These are phyloP conservation scores for Knoxdaviesia capensis DNA, from an alignment of 2,329 filamentous ascomycete species.

Conservation along the genomic window DNA sequence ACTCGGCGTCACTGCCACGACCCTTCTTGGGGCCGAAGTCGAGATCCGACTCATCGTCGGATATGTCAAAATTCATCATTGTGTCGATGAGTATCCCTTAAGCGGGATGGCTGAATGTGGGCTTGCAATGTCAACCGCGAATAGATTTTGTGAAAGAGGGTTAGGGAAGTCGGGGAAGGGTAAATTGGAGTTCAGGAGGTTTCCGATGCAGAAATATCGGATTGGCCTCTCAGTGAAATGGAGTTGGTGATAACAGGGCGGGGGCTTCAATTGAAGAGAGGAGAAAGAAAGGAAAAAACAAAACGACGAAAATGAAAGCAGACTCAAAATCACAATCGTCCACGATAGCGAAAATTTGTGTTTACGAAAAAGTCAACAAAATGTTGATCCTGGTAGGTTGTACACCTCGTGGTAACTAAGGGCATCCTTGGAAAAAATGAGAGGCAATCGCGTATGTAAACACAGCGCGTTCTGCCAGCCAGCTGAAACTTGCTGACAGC, in stretches of 20 bases:
- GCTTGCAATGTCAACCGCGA: background rate
- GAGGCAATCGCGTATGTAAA: too few relatives aligned
- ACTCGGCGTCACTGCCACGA: constrained; percentile 14
- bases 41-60: constrained; percentile 30
- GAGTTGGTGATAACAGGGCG: background rate
- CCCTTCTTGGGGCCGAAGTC: constrained; percentile 39
- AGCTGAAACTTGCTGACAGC: too few relatives aligned
- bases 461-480: too few relatives aligned
- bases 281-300: background rate
- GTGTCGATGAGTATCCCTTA: background rate
- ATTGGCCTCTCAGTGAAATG: background rate
- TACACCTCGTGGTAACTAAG: too few relatives aligned
- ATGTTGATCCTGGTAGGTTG: too few relatives aligned
- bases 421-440: too few relatives aligned
- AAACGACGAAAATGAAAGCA: background rate
- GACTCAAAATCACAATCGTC: background rate
- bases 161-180: background rate
- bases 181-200: too few relatives aligned
- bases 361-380: too few relatives aligned
- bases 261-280: background rate
- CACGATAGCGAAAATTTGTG: too few relatives aligned
- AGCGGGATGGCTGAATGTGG: background rate
- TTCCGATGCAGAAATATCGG: background rate
- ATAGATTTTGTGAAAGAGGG: background rate
- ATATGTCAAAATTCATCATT: constrained; percentile 32